phyloP scores from a whole-genome alignment of 2,329 filamentous ascomycete genomes.

The Verticillium dahliae region DNA sequence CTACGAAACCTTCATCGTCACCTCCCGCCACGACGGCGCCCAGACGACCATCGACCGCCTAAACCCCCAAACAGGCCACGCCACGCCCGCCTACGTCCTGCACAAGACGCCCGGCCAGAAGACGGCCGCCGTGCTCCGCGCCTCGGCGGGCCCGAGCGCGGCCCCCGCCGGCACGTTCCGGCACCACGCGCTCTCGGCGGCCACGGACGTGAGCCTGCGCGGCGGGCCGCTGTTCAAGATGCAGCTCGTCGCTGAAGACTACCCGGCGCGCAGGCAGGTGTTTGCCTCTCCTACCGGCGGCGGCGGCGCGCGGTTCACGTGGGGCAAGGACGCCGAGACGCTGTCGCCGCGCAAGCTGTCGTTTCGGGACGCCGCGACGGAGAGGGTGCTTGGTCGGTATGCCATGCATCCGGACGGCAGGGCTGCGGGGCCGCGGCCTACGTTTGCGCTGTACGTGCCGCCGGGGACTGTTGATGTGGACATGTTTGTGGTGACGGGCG shows the following conservation, averaged over 20 bases:
- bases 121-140: constrained; percentile 1
- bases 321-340: constrained; percentile 1
- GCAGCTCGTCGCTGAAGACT: background rate
- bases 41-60: constrained; percentile 8
- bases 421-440: constrained; percentile 1
- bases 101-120: constrained; percentile 3
- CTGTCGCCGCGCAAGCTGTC: constrained; percentile 1
- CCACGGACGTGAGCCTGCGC: constrained; percentile 5
- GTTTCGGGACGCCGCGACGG: constrained; percentile 2
- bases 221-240: constrained; percentile 6
- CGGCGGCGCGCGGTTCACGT: background rate
- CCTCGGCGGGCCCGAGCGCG: background rate
- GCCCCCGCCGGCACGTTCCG: background rate
- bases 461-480: constrained; percentile 8
- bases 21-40: background rate
- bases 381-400: constrained; percentile 2
- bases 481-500: constrained; percentile 6
- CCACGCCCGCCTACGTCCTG: constrained; percentile 5
- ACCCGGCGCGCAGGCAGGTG: constrained; percentile 1
- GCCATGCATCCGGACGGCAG: constrained; percentile 2
- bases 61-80: constrained; percentile 1
- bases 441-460: constrained; percentile 7
- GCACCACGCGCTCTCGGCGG: constrained; percentile 4
- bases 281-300: background rate
- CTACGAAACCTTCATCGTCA: background rate